Evolutionary conservation across 768 basidiomycete genomes (phyloP).

Genomic region (Russula virescens): DNA sequence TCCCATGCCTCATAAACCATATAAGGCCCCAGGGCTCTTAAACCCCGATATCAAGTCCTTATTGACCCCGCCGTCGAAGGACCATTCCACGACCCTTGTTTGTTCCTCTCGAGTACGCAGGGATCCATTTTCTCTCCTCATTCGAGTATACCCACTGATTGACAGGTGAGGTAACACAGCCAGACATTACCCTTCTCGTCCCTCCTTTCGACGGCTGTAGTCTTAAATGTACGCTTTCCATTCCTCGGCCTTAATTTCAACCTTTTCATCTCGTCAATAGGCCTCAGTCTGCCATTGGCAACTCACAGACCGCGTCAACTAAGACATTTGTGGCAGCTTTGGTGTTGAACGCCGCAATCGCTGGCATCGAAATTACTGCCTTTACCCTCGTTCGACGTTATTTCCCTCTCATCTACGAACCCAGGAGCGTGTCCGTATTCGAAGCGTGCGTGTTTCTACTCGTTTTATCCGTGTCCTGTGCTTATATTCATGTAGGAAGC

Average conservation of each 20-base stretch:
- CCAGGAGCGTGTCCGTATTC: conserved; percentile 61
- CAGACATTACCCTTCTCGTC: neutral
- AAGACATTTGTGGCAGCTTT: conserved; percentile 79
- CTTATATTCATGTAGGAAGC: conserved; percentile 42
- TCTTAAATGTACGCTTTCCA: conserved; percentile 9
- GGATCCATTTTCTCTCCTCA: neutral
- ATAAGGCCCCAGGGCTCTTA: neutral
- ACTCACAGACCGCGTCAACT: conserved; percentile 60
- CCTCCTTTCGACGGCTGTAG: neutral
- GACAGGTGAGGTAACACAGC: neutral
- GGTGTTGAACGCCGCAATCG: conserved; percentile 72
- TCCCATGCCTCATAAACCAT: no score
- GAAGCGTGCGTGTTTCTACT: conserved; percentile 34
- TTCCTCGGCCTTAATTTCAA: neutral
- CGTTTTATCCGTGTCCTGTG: neutral
- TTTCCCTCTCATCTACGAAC: conserved; percentile 88
- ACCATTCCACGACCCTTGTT: no score
- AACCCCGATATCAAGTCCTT: neutral
- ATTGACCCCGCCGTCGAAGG: neutral
- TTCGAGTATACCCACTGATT: neutral
- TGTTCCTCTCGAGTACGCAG: neutral
- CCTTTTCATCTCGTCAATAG: conserved; percentile 26
- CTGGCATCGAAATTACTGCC: conserved; percentile 58
- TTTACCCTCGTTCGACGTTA: conserved; percentile 82
- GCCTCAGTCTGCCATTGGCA: conserved; percentile 32